Conservation (phyloP, 1,284 basidiomycete genomes). For the Ustilago tritici region DNA sequence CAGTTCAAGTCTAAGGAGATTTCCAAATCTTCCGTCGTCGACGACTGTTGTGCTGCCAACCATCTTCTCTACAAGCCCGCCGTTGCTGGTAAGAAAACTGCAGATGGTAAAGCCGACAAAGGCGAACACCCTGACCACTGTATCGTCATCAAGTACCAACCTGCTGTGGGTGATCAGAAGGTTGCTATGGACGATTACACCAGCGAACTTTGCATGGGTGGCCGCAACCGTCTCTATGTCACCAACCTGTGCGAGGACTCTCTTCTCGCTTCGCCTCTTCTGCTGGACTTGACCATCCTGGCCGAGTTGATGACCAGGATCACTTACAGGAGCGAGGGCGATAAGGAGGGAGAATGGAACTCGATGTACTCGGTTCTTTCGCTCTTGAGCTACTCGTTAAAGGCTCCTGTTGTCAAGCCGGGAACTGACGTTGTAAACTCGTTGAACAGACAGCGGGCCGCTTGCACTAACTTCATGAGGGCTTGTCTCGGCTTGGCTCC, state of each 20-base stretch:
- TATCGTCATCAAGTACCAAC: constrained; percentile 77
- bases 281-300: constrained; percentile 92
- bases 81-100: constrained; percentile 61
- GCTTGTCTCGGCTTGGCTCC: constrained; percentile 66
- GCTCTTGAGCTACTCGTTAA: constrained; percentile 74
- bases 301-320: constrained; percentile 94
- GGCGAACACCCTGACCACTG: constrained; percentile 97
- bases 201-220: constrained; percentile 80
- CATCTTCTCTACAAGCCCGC: constrained; percentile 87
- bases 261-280: constrained; percentile 92
- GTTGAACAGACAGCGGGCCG: constrained; percentile 91
- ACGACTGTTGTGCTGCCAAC: constrained; percentile 79
- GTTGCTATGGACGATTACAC: constrained; percentile 97
- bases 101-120: constrained; percentile 75
- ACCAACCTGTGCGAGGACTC: constrained; percentile 78
- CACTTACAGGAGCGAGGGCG: constrained; percentile 74
- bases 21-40: constrained; percentile 90
- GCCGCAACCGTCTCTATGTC: constrained; percentile 70
- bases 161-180: constrained; percentile 89
- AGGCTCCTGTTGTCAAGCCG: constrained; percentile 97
- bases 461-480: constrained; percentile 90
- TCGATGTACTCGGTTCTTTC: constrained; percentile 68
- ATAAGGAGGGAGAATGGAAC: constrained; percentile 56
- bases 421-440: constrained; percentile 94
- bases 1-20: constrained; percentile 97